phyloP scores from a whole-genome alignment of 2,329 filamentous ascomycete species.

The Huntiella decipiens region DNA sequence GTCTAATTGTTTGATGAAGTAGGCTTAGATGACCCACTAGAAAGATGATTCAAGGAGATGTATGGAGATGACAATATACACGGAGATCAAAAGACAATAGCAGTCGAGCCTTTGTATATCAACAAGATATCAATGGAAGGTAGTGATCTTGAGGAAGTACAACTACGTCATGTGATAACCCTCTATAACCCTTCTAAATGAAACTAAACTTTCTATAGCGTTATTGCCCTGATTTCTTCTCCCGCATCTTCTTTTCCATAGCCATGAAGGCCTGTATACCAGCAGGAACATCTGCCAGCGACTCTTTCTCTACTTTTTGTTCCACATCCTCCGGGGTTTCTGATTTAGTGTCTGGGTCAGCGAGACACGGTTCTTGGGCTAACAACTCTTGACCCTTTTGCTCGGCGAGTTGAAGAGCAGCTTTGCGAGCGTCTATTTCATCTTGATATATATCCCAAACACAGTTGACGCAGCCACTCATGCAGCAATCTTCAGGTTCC shows the following conservation, averaged over 20 bases:
- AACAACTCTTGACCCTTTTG: background rate
- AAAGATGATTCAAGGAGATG: too few relatives aligned
- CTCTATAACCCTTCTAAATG: background rate
- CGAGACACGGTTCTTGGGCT: background rate
- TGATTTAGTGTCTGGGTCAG: slow-evolving; percentile 14
- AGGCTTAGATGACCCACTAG: too few relatives aligned
- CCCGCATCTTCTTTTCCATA: slow-evolving; percentile 76
- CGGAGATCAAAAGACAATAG: too few relatives aligned
- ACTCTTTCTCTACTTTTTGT: slow-evolving; percentile 36
- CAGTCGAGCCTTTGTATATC: too few relatives aligned
- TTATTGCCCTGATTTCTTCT: slow-evolving; percentile 43
- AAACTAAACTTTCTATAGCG: slow-evolving; percentile 17
- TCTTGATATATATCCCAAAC: slow-evolving; percentile 88
- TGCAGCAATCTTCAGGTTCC: slow-evolving; percentile 96
- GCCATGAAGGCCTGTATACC: slow-evolving; percentile 96
- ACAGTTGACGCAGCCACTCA: slow-evolving; percentile 95
- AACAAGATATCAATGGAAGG: too few relatives aligned
- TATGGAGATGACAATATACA: too few relatives aligned
- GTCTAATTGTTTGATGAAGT: too few relatives aligned
- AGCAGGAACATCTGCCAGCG: slow-evolving; percentile 69
- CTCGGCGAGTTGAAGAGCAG: slow-evolving; percentile 35
- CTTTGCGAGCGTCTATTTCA: slow-evolving; percentile 77
- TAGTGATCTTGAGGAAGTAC: too few relatives aligned
- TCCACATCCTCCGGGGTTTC: background rate
- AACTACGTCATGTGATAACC: background rate